phyloP scores from a whole-genome alignment of 2,329 filamentous ascomycete species.

The Venturia oleaginea region DNA sequence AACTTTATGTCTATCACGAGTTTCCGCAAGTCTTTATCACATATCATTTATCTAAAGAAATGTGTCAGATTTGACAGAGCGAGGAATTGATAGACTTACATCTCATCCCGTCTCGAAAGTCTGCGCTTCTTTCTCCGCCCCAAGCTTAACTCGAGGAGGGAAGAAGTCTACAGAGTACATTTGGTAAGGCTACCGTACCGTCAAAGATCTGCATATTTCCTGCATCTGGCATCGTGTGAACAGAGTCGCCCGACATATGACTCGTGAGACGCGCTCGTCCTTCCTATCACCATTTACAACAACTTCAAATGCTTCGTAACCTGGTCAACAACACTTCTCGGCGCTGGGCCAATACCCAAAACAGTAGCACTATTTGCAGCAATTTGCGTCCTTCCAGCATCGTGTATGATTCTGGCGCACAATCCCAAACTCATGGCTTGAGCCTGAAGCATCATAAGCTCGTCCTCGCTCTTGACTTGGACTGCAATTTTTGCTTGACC shows the following conservation, averaged over 20 bases:
- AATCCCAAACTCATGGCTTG: constrained; percentile 75
- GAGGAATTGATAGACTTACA: neutral
- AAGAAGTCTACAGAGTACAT: neutral
- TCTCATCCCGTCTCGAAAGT: neutral
- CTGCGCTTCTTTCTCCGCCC: neutral
- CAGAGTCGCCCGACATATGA: neutral
- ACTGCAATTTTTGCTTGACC: constrained; percentile 93
- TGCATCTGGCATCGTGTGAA: neutral
- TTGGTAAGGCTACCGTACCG: neutral
- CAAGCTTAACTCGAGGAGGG: neutral
- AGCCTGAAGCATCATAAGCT: constrained; percentile 64
- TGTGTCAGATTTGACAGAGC: neutral
- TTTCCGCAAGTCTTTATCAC: no score
- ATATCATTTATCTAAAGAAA: neutral
- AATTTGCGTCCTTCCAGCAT: constrained; percentile 97
- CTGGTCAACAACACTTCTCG: constrained; percentile 76
- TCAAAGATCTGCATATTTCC: neutral
- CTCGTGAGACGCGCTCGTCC: neutral
- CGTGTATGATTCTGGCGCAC: constrained; percentile 81
- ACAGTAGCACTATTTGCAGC: constrained; percentile 88
- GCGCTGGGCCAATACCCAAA: constrained; percentile 63
- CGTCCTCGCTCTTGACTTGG: constrained; percentile 69
- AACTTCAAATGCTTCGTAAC: constrained; percentile 81
- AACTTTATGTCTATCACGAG: neutral
- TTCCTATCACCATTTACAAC: constrained; percentile 41